Percentiles rank a stretch among this genome's conserved stretches.
Conservation (phyloP, 2,329 filamentous ascomycete genomes). For the Botryosphaeria agaves region DNA sequence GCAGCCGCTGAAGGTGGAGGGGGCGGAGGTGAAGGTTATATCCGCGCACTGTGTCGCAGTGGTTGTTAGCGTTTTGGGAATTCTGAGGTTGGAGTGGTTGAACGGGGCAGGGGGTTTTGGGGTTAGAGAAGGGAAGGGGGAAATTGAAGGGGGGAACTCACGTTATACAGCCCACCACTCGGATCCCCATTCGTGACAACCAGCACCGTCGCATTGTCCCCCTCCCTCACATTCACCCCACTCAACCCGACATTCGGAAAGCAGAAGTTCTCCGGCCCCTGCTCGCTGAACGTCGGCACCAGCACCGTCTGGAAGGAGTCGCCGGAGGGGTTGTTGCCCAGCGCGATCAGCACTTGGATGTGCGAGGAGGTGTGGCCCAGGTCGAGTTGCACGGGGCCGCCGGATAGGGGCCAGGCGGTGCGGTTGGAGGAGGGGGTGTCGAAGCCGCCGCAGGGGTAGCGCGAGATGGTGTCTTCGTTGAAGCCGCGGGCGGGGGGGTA, state of each 20-base stretch:
- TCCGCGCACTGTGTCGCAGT: conserved; percentile 44
- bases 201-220: conserved; percentile 48
- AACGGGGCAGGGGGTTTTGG: not conserved
- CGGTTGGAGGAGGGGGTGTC: conserved; percentile 24
- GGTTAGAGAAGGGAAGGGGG: conserved; percentile 2
- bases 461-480: conserved; percentile 26
- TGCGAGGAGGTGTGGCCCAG: conserved; percentile 35
- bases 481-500: conserved; percentile 35
- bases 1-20: conserved; percentile 33
- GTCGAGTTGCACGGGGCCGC: conserved; percentile 31
- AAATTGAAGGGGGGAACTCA: conserved; percentile 11
- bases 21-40: conserved; percentile 44
- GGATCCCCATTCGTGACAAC: conserved; percentile 45
- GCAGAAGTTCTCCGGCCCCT: conserved; percentile 49
- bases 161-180: conserved; percentile 47
- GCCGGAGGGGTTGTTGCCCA: conserved; percentile 33
- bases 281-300: conserved; percentile 39
- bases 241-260: conserved; percentile 37
- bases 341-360: conserved; percentile 34
- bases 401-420: conserved; percentile 29
- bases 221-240: conserved; percentile 35
- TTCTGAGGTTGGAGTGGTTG: not conserved
- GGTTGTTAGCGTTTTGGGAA: not conserved
- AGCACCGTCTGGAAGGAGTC: conserved; percentile 54
- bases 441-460: conserved; percentile 34